Evolutionary conservation across 345 rosid species (phyloP), one percentile per base, ranked within the genome.

Genomic region (Syzygium oleosum): DNA sequence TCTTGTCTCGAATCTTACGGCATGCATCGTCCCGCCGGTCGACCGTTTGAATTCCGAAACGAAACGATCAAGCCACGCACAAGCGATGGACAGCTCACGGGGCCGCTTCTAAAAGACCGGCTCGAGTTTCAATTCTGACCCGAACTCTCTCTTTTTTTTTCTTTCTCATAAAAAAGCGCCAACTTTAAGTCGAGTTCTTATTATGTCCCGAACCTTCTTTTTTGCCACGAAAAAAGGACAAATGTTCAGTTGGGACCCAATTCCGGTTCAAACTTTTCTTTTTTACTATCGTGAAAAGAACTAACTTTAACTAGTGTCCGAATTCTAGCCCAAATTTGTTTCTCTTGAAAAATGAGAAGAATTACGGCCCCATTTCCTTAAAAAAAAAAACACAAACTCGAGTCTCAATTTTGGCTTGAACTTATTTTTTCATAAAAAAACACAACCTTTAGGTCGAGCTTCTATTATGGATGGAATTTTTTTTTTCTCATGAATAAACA

Each of bases 331-430:
- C 25, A 19, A 19, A 19, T 9, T 73, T 38, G 25, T 73, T 34
- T 9, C 12, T 73, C 14, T 19, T 19, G 9, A 34, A 73, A 34
- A 34, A 53, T 21, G 56, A 54, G 23, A 54, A 54, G 22, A 19
- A 54, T 53, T 29, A 31, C 8, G 21, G 4, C 16, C 41, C 21
- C 38, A 63, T 63, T 63, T 63, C 34, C 77, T 29, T 63, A 3
- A 14, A 2, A 5, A 56, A n/a, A 52, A 13, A 52, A 61, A 61
- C 68, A n/a, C 14, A n/a, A 12, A 0, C 77, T 16, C 0, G 3
- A 31, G 41, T 31, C 22, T 65, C 12, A 31, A 29, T 7, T 29
- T 0, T 29, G 0, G 5, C 19, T 3, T 2, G 2, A 14, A n/a
- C 19, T 29, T 2, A 3, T 63, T 12, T 6, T 2, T 65, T 61